Conservation (phyloP, 202 grass and related monocot species). For the Dendrocalamus latiflorus region DNA sequence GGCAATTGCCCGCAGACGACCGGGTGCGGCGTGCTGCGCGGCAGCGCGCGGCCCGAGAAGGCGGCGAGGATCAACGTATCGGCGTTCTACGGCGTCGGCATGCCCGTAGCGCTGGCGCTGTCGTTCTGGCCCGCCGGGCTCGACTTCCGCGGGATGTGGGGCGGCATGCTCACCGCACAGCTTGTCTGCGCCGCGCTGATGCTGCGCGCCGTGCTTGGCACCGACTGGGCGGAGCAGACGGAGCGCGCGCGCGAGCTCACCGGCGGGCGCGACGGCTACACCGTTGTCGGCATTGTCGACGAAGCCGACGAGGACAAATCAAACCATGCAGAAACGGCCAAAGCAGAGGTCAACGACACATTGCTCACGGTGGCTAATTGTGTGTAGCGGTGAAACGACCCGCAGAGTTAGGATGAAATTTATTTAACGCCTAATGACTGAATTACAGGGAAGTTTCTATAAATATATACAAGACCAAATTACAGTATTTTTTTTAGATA, state of each 20-base stretch:
- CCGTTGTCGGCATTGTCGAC: background rate
- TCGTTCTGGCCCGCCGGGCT: constrained; percentile 50
- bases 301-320: constrained; percentile 19
- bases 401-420: too few relatives aligned
- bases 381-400: constrained; percentile 48
- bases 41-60: constrained; percentile 56
- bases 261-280: background rate
- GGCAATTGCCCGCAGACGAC: constrained; percentile 85
- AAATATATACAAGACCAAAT: too few relatives aligned
- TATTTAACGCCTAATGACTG: too few relatives aligned
- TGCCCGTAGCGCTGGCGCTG: constrained; percentile 62
- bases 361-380: constrained; percentile 29
- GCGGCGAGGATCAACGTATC: constrained; percentile 71
- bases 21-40: constrained; percentile 73
- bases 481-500: too few relatives aligned
- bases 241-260: constrained; percentile 65
- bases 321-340: constrained; percentile 43
- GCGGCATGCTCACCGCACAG: constrained; percentile 77
- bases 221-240: too few relatives aligned
- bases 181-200: constrained; percentile 65
- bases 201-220: constrained; percentile 47
- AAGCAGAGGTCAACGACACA: constrained; percentile 16
- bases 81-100: constrained; percentile 74
- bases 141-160: constrained; percentile 73
- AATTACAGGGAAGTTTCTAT: too few relatives aligned